These are phyloP conservation scores for Fusarium transvaalense DNA, from an alignment of 2,329 filamentous ascomycete species.

Conservation along the genomic window DNA sequence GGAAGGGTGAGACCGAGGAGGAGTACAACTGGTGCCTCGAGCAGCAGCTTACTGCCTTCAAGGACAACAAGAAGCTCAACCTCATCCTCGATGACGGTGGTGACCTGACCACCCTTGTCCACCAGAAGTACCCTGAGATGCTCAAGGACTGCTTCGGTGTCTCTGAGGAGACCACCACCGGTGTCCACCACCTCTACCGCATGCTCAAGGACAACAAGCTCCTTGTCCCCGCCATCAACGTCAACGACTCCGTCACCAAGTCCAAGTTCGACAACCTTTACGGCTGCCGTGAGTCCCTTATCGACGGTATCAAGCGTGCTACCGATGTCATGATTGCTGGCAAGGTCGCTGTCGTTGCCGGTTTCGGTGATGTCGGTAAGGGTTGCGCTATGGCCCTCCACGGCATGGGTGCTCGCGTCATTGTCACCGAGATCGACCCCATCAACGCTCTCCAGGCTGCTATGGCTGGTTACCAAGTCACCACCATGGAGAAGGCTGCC, in stretches of 20 bases:
- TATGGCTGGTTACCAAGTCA: slow-evolving; percentile 96
- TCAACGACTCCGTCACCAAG: slow-evolving; percentile 99
- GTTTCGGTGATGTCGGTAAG: slow-evolving; percentile 99
- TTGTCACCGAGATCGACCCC: slow-evolving; percentile 97
- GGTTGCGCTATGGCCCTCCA: slow-evolving; percentile 95
- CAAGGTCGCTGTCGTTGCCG: slow-evolving; percentile 97
- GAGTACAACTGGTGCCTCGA: slow-evolving; percentile 99
- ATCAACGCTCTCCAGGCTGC: slow-evolving; percentile 99
- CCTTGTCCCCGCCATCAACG: slow-evolving; percentile 96
- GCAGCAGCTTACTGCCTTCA: slow-evolving; percentile 97
- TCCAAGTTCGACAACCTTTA: slow-evolving; percentile 99
- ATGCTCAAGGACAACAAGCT: slow-evolving; percentile 94
- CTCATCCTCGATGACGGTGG: slow-evolving; percentile 99
- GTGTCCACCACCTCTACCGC: slow-evolving; percentile 98
- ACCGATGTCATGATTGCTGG: slow-evolving; percentile 99
- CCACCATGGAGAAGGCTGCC: slow-evolving; percentile 97
- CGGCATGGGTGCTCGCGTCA: slow-evolving; percentile 96
- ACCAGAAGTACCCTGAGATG: slow-evolving; percentile 98
- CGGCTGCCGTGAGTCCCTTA: slow-evolving; percentile 97
- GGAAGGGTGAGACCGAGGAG: slow-evolving; percentile 96
- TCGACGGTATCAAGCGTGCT: slow-evolving; percentile 99
- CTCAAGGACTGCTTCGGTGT: slow-evolving; percentile 98
- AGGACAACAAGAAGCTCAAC: slow-evolving; percentile 96
- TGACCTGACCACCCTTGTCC: slow-evolving; percentile 95
- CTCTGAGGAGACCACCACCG: slow-evolving; percentile 99